Conservation (phyloP, 2,329 filamentous ascomycete genomes). For the Ophiostoma tasmaniense region DNA sequence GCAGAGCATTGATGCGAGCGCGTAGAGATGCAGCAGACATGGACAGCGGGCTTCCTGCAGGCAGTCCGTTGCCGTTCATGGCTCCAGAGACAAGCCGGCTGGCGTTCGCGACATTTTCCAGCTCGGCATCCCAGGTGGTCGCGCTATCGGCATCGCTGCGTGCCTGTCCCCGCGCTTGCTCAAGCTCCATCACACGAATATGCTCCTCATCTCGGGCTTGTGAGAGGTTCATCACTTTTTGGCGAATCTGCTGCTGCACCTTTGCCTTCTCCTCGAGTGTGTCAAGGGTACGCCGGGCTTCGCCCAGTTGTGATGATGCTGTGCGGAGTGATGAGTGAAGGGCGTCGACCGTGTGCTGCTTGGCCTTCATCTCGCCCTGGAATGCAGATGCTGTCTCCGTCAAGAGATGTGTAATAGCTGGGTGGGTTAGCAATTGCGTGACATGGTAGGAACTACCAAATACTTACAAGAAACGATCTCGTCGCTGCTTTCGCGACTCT, state of each 20-base stretch:
- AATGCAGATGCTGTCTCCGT: slow-evolving; percentile 72
- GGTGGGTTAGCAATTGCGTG: slow-evolving; percentile 24
- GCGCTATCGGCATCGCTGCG: slow-evolving; percentile 34
- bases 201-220: slow-evolving; percentile 66
- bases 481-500: slow-evolving; percentile 63
- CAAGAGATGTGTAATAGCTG: slow-evolving; percentile 75
- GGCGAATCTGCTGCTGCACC: slow-evolving; percentile 55
- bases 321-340: slow-evolving; percentile 75
- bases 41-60: slow-evolving; percentile 35
- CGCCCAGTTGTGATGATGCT: slow-evolving; percentile 67
- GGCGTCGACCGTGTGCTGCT: slow-evolving; percentile 74
- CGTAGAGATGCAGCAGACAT: slow-evolving; percentile 60
- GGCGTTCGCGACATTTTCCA: slow-evolving; percentile 34
- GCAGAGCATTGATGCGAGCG: slow-evolving; percentile 53
- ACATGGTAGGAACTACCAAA: background rate
- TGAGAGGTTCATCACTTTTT: slow-evolving; percentile 70
- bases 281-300: slow-evolving; percentile 67
- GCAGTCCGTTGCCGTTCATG: slow-evolving; percentile 27
- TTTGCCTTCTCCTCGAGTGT: slow-evolving; percentile 56
- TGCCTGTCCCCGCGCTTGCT: slow-evolving; percentile 34
- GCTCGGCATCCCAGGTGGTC: slow-evolving; percentile 48
- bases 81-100: slow-evolving; percentile 16
- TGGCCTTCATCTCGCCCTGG: slow-evolving; percentile 69
- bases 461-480: slow-evolving; percentile 71
- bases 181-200: slow-evolving; percentile 40